These are phyloP conservation scores for Eimeria acervulina DNA, from an alignment of 169 alveolate species.

Conservation along the genomic window DNA sequence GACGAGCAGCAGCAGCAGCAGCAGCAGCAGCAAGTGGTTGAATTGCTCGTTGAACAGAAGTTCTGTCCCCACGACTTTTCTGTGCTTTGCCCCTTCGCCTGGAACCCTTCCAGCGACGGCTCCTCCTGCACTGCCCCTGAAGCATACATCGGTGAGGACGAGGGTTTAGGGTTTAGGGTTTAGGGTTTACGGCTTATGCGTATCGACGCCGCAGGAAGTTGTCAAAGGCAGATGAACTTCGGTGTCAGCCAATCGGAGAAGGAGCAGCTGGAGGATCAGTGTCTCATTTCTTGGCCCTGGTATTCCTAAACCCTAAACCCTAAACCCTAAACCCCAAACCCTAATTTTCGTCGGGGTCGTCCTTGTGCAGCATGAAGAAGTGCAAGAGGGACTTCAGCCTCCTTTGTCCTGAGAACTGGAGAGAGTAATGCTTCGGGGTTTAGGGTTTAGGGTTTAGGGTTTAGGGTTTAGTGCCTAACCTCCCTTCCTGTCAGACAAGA, in stretches of 20 bases:
- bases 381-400: conserved; percentile 27
- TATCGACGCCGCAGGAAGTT: background rate
- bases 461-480: background rate
- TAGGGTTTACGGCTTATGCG: conserved; percentile 29
- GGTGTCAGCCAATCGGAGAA: background rate
- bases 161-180: conserved; percentile 40
- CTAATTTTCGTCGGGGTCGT: background rate
- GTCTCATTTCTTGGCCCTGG: conserved; percentile 60
- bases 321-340: conserved; percentile 24
- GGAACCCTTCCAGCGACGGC: background rate
- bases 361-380: conserved; percentile 18
- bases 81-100: conserved; percentile 5
- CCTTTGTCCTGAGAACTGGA: conserved; percentile 19
- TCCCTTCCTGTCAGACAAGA: background rate
- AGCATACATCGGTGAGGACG: background rate
- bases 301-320: conserved; percentile 25
- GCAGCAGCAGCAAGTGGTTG: conserved; percentile 56
- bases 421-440: background rate
- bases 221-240: background rate
- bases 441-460: conserved; percentile 46
- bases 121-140: conserved; percentile 19
- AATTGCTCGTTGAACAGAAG: conserved; percentile 1
- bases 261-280: background rate
- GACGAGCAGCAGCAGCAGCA: conserved; percentile 58
- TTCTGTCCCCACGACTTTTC: background rate